Percentiles rank a stretch among this genome's conserved stretches.
Conservation (phyloP, 176 grass and related monocot species). For the Zoysia pacifica region DNA sequence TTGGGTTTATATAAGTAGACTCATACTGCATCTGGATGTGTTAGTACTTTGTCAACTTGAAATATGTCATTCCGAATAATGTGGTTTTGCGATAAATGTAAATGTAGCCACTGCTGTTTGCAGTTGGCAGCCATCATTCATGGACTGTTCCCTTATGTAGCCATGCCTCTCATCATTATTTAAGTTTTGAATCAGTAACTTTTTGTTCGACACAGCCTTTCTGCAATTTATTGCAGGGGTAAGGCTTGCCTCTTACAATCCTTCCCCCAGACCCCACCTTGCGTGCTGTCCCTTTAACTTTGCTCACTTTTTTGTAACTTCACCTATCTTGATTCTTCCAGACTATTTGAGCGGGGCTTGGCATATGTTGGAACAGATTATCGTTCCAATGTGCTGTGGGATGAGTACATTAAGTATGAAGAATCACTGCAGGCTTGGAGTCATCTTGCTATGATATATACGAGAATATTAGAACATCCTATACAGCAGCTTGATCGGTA, state of each 20-base stretch:
- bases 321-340: constrained; percentile 34
- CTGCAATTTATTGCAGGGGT: no score
- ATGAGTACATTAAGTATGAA: constrained; percentile 99
- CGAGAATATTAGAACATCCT: constrained; percentile 87
- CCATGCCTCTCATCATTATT: not conserved
- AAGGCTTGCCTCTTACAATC: no score
- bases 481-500: constrained; percentile 98
- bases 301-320: not conserved
- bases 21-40: not conserved
- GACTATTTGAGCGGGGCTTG: constrained; percentile 92
- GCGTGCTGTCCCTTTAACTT: not conserved
- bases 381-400: constrained; percentile 85
- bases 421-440: constrained; percentile 96
- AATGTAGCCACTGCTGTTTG: constrained; percentile 22
- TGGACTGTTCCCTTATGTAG: constrained; percentile 12
- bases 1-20: not conserved
- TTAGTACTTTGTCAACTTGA: not conserved
- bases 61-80: constrained; percentile 9
- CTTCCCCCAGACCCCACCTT: no score
- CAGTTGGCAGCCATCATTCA: not conserved
- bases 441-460: constrained; percentile 89
- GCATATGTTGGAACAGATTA: constrained; percentile 98
- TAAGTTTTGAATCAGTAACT: not conserved
- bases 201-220: no score
- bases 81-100: constrained; percentile 35